Evolutionary conservation across 306 rosid species (phyloP).

Genomic region (Corylus heterophylla): DNA sequence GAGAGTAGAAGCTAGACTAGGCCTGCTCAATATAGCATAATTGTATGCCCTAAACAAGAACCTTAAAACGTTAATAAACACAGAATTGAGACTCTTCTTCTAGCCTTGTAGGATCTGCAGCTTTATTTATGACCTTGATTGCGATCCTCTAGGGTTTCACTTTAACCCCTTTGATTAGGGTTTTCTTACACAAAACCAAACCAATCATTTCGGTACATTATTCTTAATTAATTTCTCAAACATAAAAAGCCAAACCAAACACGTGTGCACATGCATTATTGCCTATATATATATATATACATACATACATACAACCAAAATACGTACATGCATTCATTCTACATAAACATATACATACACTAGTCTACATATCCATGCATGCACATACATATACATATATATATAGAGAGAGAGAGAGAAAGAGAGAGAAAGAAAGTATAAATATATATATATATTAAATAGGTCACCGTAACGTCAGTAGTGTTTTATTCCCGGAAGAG

Average conservation of each 20-base stretch:
- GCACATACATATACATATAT: background rate
- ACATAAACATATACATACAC: too few relatives aligned
- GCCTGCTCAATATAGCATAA: background rate
- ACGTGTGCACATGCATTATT: background rate
- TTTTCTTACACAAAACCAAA: background rate
- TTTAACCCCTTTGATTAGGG: background rate
- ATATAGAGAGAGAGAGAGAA: background rate
- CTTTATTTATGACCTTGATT: background rate
- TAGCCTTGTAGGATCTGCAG: background rate
- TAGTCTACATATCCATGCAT: background rate
- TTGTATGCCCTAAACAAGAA: background rate
- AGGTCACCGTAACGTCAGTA: constrained; percentile 55
- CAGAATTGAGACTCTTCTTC: background rate
- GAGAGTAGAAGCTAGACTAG: background rate
- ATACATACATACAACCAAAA: background rate
- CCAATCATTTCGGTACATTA: background rate
- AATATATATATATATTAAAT: constrained; percentile 34
- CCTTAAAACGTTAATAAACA: background rate
- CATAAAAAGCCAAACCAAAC: background rate
- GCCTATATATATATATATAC: background rate
- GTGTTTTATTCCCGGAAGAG: constrained; percentile 56
- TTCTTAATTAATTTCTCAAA: background rate
- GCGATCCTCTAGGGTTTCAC: constrained; percentile 1
- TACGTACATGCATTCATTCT: background rate
- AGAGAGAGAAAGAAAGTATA: constrained; percentile 22